These are phyloP conservation scores for Heritiera littoralis DNA, from an alignment of 345 rosid species.

Conservation along the genomic window DNA sequence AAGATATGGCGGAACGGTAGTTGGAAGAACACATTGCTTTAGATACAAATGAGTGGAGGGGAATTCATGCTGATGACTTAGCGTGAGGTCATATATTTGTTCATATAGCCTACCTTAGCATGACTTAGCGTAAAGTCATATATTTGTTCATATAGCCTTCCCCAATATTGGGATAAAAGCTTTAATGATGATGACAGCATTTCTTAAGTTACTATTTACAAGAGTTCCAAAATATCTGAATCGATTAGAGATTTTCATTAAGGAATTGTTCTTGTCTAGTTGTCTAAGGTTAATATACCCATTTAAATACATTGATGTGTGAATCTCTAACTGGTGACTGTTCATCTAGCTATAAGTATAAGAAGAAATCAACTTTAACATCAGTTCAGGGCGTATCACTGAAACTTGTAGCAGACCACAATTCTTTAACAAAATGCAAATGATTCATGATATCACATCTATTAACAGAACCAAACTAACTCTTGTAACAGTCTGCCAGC, in stretches of 20 bases:
- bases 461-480: not conserved
- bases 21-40: too few species aligned
- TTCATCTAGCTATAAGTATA: not conserved
- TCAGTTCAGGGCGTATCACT: not conserved
- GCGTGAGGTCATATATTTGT: too few species aligned
- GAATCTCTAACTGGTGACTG: not conserved
- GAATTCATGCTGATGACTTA: too few species aligned
- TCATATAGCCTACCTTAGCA: too few species aligned
- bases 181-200: too few species aligned
- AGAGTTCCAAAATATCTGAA: slow-evolving; percentile 4
- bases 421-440: not conserved
- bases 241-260: not conserved
- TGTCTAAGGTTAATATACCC: not conserved
- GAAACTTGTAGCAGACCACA: not conserved
- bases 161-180: too few species aligned
- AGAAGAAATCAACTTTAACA: not conserved
- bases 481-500: not conserved
- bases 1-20: too few species aligned
- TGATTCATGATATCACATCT: not conserved
- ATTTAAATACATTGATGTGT: not conserved
- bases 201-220: not conserved
- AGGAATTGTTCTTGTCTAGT: not conserved
- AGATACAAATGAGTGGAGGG: too few species aligned
- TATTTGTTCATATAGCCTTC: too few species aligned
- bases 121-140: too few species aligned